phyloP scores from a whole-genome alignment of 306 rosid species.

The Vigna reflexopilosa region DNA sequence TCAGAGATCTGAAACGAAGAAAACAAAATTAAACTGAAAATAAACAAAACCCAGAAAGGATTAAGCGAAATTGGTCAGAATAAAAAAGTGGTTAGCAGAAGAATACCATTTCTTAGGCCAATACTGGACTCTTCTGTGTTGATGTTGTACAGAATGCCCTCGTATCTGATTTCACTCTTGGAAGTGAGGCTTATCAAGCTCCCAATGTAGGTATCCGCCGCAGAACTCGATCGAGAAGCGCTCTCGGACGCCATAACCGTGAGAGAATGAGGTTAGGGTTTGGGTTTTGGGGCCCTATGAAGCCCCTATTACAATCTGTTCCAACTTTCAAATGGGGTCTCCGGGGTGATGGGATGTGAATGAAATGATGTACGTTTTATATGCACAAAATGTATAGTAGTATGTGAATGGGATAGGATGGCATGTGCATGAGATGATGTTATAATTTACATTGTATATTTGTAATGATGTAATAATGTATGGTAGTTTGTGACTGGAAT shows the following conservation, averaged over 20 bases:
- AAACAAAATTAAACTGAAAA: slow-evolving; percentile 28
- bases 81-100: not conserved
- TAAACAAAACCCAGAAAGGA: slow-evolving; percentile 17
- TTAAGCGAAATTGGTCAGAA: not conserved
- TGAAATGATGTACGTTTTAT: not conserved
- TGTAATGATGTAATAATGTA: too few species aligned
- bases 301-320: not conserved
- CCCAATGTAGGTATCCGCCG: slow-evolving; percentile 82
- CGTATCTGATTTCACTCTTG: slow-evolving; percentile 86
- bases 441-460: too few species aligned
- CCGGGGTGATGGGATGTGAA: not conserved
- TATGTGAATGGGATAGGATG: too few species aligned
- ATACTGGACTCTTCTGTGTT: slow-evolving; percentile 86
- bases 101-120: slow-evolving; percentile 72
- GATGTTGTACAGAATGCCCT: slow-evolving; percentile 75
- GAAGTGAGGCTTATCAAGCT: slow-evolving; percentile 86
- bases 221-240: slow-evolving; percentile 67
- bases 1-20: slow-evolving; percentile 34
- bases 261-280: slow-evolving; percentile 54
- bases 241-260: slow-evolving; percentile 70
- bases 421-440: too few species aligned
- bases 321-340: not conserved
- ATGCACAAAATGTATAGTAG: too few species aligned
- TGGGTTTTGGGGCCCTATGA: slow-evolving; percentile 38
- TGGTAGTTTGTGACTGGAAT: too few species aligned